These are phyloP conservation scores for Colletotrichum chrysophilum DNA, from an alignment of 2,329 filamentous ascomycete genomes.

Conservation along the genomic window DNA sequence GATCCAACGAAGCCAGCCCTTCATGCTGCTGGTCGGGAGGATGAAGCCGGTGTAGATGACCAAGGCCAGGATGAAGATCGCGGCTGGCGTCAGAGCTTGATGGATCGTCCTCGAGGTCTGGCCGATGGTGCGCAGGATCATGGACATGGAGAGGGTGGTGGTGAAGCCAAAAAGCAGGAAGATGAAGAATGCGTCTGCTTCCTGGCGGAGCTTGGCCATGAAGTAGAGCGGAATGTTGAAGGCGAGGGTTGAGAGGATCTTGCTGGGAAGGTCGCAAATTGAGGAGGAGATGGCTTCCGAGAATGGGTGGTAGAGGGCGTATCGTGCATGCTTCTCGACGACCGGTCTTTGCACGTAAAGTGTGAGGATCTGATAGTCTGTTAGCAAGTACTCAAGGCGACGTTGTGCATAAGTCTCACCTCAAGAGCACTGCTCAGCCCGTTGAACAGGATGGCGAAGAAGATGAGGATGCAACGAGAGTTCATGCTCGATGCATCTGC, in stretches of 20 bases:
- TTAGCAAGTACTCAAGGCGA: background rate
- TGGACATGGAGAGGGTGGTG: slow-evolving; percentile 53
- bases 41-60: slow-evolving; percentile 61
- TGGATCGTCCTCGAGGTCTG: slow-evolving; percentile 53
- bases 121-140: slow-evolving; percentile 55
- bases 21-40: slow-evolving; percentile 45
- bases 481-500: slow-evolving; percentile 61
- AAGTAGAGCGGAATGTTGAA: slow-evolving; percentile 71
- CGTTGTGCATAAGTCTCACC: background rate
- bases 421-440: slow-evolving; percentile 29
- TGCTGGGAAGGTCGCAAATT: slow-evolving; percentile 29
- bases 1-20: slow-evolving; percentile 56
- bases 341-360: slow-evolving; percentile 29
- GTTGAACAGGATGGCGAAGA: slow-evolving; percentile 37
- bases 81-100: slow-evolving; percentile 58
- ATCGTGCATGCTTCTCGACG: slow-evolving; percentile 30
- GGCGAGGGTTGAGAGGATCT: slow-evolving; percentile 51
- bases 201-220: slow-evolving; percentile 64
- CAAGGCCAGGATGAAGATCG: slow-evolving; percentile 55
- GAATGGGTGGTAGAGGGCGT: slow-evolving; percentile 37
- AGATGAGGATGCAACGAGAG: slow-evolving; percentile 28
- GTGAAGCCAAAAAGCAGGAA: slow-evolving; percentile 57
- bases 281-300: slow-evolving; percentile 12
- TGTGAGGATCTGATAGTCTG: slow-evolving; percentile 12
- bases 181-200: slow-evolving; percentile 58